Evolutionary conservation across 208 protist species (phyloP), one percentile per base, ranked within the genome.

Genomic region (Crithidia mellificae): DNA sequence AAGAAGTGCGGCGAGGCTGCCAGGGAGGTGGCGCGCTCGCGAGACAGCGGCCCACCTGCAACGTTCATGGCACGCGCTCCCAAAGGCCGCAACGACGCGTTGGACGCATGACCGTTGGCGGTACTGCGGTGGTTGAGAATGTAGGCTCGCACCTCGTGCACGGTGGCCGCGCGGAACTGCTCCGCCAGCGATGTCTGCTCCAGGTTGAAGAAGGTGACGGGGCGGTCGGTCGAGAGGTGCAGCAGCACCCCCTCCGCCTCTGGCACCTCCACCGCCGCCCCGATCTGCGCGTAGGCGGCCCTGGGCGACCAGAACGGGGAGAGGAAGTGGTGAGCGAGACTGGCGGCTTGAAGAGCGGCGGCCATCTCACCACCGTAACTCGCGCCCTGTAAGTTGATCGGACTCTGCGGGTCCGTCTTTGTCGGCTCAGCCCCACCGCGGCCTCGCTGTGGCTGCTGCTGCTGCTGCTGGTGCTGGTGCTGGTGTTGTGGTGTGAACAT

Each of bases 171-270:
- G 3, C 53, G 50, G 6, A 58, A 8, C 17, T 55, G 30, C 7
- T 63, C 30, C 9, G 51, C 30, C 19, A 73, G 59, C 32, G 56
- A 50, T 12, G 83, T 92, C 70, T 92, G 86, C 65, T 81, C 76
- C 14, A 92, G 49, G 68, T 92, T 92, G 63, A 78, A 92, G 15
- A 92, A 20, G 2, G 15, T 30, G n/a, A 84, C 39, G 14, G 30
- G 0, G 19, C 39, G 61, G 2, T 7, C 43, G 43, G 8, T 49
- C 14, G 34, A 57, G 29, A 67, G 63, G n/a, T 44, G 15, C 44
- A 89, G 58, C 15, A 56, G 17, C 7, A 62, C 66, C 3, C 74
- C 83, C 0, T 63, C 64, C 24, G 63, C 69, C 9, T 64, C 68
- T 17, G n/a, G 39, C 51, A 56, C 78, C 9, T 7, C 54, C 2